Evolutionary conservation across 2,329 filamentous ascomycete species (phyloP), one percentile per base, ranked within the genome.

Genomic region (Colletotrichum chlorophyti): DNA sequence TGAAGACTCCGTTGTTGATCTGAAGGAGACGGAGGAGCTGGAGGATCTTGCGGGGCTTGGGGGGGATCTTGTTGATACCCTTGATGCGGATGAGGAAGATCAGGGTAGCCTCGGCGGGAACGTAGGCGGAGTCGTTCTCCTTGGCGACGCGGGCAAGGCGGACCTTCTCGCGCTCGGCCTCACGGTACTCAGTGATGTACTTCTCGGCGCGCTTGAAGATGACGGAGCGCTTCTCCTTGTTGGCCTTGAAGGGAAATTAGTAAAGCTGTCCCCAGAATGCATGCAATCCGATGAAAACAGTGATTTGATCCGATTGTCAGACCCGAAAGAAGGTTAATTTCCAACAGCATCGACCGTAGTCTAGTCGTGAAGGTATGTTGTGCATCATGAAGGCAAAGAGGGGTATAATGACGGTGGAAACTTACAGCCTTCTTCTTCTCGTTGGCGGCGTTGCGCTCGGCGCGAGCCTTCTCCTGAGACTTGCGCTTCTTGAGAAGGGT

Each of bases 61-160:
- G 95, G 77, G 96, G 89, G 74, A 99, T 98, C 91, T 99, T 99
- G 91, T 98, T 98, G 93, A 99, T 98, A 96, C 94, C 95, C 92
- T 99, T 99, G 87, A 99, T 99, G 79, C 95, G 94, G 81, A 98
- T 83, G 72, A 99, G 88, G 79, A 99, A 99, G 83, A 94, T 93
- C 74, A 99, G 85, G 84, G 97, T 97, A 76, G 91, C 83, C 87
- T 99, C 93, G 66, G 91, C 93, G 66, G 92, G 89, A 70, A 99
- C 90, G 82, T 96, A 95, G 87, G 94, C 95, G 77, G 87, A 91
- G 79, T 94, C 94, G 74, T 91, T 88, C 80, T 91, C 85, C 87
- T 96, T 96, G 81, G 93, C 91, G 67, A 93, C 81, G 70, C 95
- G 94, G 74, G 85, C 77, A 65, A 99, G 90, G 74, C 95, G 92